Conservation (phyloP, 768 basidiomycete genomes). For the Tricholoma matsutake region DNA sequence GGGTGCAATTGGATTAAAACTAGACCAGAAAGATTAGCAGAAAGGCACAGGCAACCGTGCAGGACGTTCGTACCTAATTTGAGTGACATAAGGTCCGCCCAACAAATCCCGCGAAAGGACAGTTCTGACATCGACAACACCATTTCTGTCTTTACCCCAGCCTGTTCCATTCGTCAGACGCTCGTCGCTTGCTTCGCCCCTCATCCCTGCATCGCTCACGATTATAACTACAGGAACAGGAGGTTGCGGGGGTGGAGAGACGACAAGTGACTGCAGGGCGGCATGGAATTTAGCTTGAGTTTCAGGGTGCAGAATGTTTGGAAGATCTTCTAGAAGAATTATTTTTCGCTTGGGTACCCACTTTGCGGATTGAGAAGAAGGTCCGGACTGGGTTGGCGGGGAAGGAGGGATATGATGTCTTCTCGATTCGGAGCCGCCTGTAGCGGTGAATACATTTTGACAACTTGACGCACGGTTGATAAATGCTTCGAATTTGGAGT, state of each 20-base stretch:
- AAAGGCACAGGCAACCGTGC: not conserved
- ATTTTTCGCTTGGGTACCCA: slow-evolving; percentile 44
- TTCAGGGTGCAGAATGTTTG: slow-evolving; percentile 76
- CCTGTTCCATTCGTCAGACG: slow-evolving; percentile 36
- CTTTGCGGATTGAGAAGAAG: slow-evolving; percentile 4
- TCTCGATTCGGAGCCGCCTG: slow-evolving; percentile 3
- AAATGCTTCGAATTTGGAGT: slow-evolving; percentile 74
- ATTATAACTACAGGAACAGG: slow-evolving; percentile 75
- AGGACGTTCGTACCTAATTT: slow-evolving; percentile 59
- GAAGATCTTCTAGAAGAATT: slow-evolving; percentile 86
- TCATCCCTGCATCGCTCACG: slow-evolving; percentile 76
- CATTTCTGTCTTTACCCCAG: slow-evolving; percentile 44
- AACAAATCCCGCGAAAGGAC: slow-evolving; percentile 70
- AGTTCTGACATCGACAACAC: slow-evolving; percentile 63
- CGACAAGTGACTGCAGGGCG: slow-evolving; percentile 56
- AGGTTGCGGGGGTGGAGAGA: slow-evolving; percentile 28
- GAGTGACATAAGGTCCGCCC: slow-evolving; percentile 70
- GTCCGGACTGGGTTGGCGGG: not conserved
- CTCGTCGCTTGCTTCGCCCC: slow-evolving; percentile 64
- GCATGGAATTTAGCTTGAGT: slow-evolving; percentile 74
- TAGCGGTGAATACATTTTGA: slow-evolving; percentile 43
- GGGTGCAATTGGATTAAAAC: slow-evolving; percentile 90
- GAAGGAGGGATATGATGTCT: slow-evolving; percentile 8
- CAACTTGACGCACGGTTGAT: slow-evolving; percentile 67
- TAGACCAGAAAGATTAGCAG: slow-evolving; percentile 26